Evolutionary conservation across 352 stramenopile species (phyloP), one percentile per base, ranked within the genome.

Genomic region (Phytopythium mirpurense): DNA sequence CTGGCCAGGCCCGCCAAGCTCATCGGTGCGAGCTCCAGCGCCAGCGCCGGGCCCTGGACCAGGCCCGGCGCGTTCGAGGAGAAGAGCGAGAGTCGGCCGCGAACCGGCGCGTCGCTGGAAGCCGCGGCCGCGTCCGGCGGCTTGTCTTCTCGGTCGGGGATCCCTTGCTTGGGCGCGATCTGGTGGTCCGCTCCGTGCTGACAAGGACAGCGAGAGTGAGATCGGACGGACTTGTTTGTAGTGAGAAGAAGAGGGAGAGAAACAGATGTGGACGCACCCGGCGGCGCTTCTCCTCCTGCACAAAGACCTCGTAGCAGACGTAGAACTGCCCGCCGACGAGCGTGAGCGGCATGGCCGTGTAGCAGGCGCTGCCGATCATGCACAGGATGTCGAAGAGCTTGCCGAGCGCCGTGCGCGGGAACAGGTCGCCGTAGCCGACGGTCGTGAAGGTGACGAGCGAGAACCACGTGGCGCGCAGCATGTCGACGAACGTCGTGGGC

Each of bases 301-400:
- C 53, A 42, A 74, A 60, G 2, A 69, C 46, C 34, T 81, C 70
- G 35, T 89, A 89, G 54, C 68, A 84, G 10, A 72, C 51, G 64
- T 85, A 84, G 55, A 86, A 86, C 41, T 86, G 68, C 1, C 60
- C 62, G 9, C 75, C 75, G 23, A 84, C 71, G 1, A 86, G 54
- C 16, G 75, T 78, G 9, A 86, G 68, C 12, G 72, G 75, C 75
- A 86, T 86, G 6, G 75, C 70, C 1, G 68, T 81, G 63, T 84
- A 86, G 37, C 62, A 78, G 0, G 70, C 67, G n/a, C 62, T 78
- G 59, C 83, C 68, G 15, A 89, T 66, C 62, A 72, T 73, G 1
- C 54, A 57, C 4, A 79, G 40, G 9, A 85, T 76, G 34, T 81
- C 69, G 24, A 78, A 59, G 8, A 86, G 43, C 11, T 65, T 66